Conservation (phyloP, 129 eudicot species). For the Rutidosis leptorrhynchoides region DNA sequence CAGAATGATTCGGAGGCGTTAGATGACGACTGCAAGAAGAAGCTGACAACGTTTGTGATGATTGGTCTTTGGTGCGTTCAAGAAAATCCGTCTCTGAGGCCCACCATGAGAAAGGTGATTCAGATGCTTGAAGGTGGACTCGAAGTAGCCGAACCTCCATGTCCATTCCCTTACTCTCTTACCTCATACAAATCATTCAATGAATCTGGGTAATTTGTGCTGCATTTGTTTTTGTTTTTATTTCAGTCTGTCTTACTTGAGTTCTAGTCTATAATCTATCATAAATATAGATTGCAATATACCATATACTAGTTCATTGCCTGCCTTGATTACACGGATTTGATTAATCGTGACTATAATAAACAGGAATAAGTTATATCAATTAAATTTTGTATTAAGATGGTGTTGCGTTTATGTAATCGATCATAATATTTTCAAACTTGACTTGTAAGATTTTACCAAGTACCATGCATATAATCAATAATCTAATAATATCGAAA, state of each 20-base stretch:
- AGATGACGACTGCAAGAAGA: conserved; percentile 13
- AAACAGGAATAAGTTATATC: no score
- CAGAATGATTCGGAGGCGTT: conserved; percentile 31
- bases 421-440: no score
- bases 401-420: no score
- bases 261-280: not conserved
- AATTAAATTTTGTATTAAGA: no score
- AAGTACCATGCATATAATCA: no score
- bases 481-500: no score
- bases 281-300: no score
- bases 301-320: no score
- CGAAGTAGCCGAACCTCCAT: conserved; percentile 41
- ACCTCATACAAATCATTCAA: not conserved
- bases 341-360: no score
- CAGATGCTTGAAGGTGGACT: conserved; percentile 58
- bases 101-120: conserved; percentile 46
- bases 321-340: no score
- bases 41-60: conserved; percentile 41
- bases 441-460: no score
- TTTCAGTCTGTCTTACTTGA: not conserved
- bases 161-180: conserved; percentile 21
- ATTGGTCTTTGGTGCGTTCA: conserved; percentile 59
- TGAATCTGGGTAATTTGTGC: not conserved
- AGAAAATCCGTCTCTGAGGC: conserved; percentile 45
- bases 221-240: not conserved